Base-by-base conservation (phyloP, 2,329 filamentous ascomycete genomes). In the Emericellopsis atlantica region DNA sequence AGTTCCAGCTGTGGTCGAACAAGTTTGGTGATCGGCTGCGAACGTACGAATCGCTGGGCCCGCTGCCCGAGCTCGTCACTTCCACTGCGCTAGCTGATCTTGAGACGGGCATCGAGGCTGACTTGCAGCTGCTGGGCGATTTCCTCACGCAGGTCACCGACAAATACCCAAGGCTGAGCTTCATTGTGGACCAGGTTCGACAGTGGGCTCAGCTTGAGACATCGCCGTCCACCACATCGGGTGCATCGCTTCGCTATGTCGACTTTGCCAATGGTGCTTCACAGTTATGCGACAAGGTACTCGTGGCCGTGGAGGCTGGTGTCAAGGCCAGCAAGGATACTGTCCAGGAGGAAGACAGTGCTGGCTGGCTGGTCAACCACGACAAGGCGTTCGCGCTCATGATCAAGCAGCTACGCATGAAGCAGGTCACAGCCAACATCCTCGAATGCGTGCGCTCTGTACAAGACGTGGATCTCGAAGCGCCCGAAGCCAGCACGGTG, bases 241-340 rank as follows among this genome's bases (percentile, higher is more conserved):
- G 39, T 4, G 29, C 48, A 6, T 44, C 38, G 2, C 43, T 49
- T 21, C 49, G 55, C 15, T 44, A 65, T 14, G 47, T 69, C 15
- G 54, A 60, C 1, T 72, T 88, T 36, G 73, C 78, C 34, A 60
- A 69, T 12, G 64, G 69, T 4, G 58, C 87, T 2, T 73, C 84
- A 32, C 72, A 61, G 1, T 66, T 83, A n/a, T 74, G 81, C 37
- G 84, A 94, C 57, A 75, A 76, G 39, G 74, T 90, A 23, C 76
- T 95, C 2, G 82, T 90, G 31, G 81, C 84, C 1, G 70, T 94
- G 37, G 87, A 95, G 56, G 76, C 80, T 46, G 70, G 83, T 36
- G 74, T 76, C 43, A 74, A 74, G 45, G 61, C 69, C 3, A 62
- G 76, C 8, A 59, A 65, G 10, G 64, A 66, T 3, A 51, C 60